Percentiles rank a stretch among this genome's conserved stretches.
phyloP scores from a whole-genome alignment of 2,329 filamentous ascomycete species.

The Ascochyta fabae region DNA sequence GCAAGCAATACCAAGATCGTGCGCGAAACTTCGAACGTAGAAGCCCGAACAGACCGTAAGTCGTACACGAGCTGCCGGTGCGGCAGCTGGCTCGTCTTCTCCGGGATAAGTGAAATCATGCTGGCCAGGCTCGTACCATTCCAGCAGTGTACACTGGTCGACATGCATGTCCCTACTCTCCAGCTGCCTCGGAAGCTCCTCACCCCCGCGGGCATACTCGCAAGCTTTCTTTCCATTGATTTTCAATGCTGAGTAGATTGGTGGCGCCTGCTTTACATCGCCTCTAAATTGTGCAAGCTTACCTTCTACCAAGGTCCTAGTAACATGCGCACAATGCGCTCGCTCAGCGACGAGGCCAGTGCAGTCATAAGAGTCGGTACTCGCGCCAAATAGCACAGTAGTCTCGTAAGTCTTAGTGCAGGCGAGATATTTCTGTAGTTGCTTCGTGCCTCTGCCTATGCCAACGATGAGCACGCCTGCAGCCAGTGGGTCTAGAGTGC shows the following conservation, averaged over 20 bases:
- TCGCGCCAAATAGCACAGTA: constrained; percentile 36
- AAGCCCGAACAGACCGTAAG: constrained; percentile 41
- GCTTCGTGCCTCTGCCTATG: constrained; percentile 40
- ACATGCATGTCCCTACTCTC: constrained; percentile 37
- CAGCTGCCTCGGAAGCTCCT: constrained; percentile 33
- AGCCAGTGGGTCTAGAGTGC: constrained; percentile 41
- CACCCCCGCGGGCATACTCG: constrained; percentile 35
- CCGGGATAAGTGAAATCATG: constrained; percentile 25
- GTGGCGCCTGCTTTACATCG: constrained; percentile 33
- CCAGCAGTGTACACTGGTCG: constrained; percentile 35
- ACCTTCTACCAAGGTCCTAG: constrained; percentile 24
- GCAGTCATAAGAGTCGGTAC: constrained; percentile 40
- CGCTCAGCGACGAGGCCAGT: constrained; percentile 26
- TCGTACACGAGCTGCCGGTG: constrained; percentile 29
- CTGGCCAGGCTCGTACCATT: constrained; percentile 31
- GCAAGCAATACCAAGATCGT: constrained; percentile 39
- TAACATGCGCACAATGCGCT: constrained; percentile 26
- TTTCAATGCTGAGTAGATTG: constrained; percentile 41
- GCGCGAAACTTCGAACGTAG: constrained; percentile 44
- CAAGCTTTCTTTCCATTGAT: constrained; percentile 40
- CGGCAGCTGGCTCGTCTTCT: constrained; percentile 13
- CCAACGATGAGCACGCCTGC: constrained; percentile 41
- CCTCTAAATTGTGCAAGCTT: constrained; percentile 30
- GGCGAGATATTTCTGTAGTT: constrained; percentile 33
- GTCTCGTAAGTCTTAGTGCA: constrained; percentile 42